Evolutionary conservation across 2,329 filamentous ascomycete genomes (phyloP).

Genomic region (Falciphora oryzae): DNA sequence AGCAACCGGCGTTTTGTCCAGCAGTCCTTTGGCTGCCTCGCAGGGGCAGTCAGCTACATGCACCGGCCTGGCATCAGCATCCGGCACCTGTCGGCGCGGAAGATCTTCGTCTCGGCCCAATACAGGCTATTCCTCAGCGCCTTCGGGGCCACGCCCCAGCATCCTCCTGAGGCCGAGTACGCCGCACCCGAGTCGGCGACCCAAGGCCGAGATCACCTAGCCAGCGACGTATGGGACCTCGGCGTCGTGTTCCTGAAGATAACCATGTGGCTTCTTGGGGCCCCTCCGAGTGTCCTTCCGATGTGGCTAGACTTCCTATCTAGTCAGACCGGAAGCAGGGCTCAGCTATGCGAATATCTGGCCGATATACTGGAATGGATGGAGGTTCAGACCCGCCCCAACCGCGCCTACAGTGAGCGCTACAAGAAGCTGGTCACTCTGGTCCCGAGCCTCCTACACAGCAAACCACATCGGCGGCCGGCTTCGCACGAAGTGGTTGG

Average conservation of each 20-base stretch:
- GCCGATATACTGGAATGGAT: background rate
- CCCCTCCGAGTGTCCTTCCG: background rate
- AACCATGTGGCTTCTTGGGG: conserved; percentile 1
- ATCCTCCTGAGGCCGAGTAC: background rate
- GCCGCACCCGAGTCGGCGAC: background rate
- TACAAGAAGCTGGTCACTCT: background rate
- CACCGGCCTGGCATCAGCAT: conserved; percentile 1
- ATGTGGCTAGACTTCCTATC: background rate
- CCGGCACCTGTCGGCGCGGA: background rate
- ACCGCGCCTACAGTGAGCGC: background rate
- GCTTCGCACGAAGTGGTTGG: background rate
- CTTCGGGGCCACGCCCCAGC: conserved; percentile 1
- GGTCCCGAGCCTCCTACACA: background rate
- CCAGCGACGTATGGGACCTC: conserved; percentile 1
- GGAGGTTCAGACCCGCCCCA: background rate
- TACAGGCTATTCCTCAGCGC: background rate
- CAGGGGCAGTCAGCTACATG: background rate
- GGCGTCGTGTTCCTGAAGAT: conserved; percentile 4
- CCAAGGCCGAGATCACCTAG: background rate
- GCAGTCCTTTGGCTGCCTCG: conserved; percentile 7
- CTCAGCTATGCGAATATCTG: background rate
- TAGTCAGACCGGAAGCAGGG: background rate
- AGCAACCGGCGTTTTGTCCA: background rate
- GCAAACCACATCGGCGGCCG: background rate
- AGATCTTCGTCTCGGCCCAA: background rate